A percentile compares a stretch with the other conserved stretches of the same genome.
These are phyloP conservation scores for Leptosphaerulina australis DNA, from an alignment of 2,329 filamentous ascomycete species.

Conservation along the genomic window DNA sequence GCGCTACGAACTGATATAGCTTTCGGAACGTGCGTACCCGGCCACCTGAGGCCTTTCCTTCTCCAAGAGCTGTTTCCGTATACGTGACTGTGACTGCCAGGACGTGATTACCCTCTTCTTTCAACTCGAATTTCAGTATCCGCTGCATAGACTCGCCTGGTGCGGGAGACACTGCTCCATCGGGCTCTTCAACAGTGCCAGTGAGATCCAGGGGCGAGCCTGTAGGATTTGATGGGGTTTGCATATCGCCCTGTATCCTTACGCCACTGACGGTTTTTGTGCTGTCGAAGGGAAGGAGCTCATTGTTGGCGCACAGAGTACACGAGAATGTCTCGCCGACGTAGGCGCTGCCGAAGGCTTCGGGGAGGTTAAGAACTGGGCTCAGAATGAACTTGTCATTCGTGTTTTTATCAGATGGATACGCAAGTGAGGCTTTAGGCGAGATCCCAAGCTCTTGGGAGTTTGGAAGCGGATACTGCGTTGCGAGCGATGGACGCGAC, in stretches of 20 bases:
- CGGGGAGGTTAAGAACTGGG: conserved; percentile 77
- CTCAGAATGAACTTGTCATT: conserved; percentile 62
- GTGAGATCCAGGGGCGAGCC: conserved; percentile 63
- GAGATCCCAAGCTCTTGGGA: conserved; percentile 59
- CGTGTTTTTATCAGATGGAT: conserved; percentile 60
- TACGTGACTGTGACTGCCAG: conserved; percentile 93
- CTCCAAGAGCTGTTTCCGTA: conserved; percentile 75
- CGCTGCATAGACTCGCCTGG: conserved; percentile 75
- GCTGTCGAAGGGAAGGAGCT: conserved; percentile 56
- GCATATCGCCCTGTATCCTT: conserved; percentile 89
- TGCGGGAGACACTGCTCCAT: conserved; percentile 50
- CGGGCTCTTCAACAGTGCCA: conserved; percentile 52
- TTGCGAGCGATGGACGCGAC: conserved; percentile 77
- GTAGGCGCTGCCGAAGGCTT: conserved; percentile 91
- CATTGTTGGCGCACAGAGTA: conserved; percentile 95
- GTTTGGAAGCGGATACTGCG: conserved; percentile 69
- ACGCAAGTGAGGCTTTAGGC: conserved; percentile 70
- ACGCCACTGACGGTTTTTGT: conserved; percentile 71
- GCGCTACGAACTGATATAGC: conserved; percentile 94
- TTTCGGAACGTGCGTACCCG: conserved; percentile 88
- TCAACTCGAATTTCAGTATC: conserved; percentile 84
- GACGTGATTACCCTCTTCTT: conserved; percentile 93
- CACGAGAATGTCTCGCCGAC: conserved; percentile 95
- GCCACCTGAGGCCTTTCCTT: conserved; percentile 57
- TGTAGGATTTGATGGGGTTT: conserved; percentile 77